Base-by-base conservation (phyloP, 2,329 filamentous ascomycete species). In the Mycosphaerella sp. region DNA sequence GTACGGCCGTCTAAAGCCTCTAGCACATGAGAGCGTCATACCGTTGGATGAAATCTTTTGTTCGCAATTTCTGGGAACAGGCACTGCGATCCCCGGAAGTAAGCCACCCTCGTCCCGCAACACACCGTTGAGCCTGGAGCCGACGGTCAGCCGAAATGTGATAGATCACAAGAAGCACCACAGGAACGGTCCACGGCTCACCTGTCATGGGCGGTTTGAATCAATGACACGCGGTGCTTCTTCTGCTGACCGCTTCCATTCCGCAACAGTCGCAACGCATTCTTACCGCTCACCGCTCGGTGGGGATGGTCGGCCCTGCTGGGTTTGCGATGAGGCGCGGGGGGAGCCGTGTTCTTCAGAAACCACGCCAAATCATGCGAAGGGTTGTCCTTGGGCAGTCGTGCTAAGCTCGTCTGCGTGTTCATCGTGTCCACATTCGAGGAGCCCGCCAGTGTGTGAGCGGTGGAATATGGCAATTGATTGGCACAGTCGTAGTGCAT, bases 311-410 rank as follows among this genome's bases (percentile, higher is more conserved):
- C 62, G 29, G 62, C 40, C 45, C 64, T 67, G 53, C 61, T 67
- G 6, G 66, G 65, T 31, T 60, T 58, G 31, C 64, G 62, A 53
- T 63, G 64, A 2, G 67, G 61, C 50, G 61, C 55, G 42, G 56
- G 59, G 1, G 71, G 71, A 17, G 67, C 70, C 4, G 70, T 73
- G 6, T 68, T 70, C 53, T 64, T 64, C 46, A 73, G 56, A 50
- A 73, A 73, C 45, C 64, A 69, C 11, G 69, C 69, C 51, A 73
- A 60, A 39, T 73, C 70, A 34, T 66, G 64, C 8, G 67, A 66
- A 9, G 60, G 55, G 47, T 66, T 66, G 17, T 60, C 56, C 21
- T 52, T 61, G 8, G 66, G 66, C 36, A 69, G 47, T 31, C 58
- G 59, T 26, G 64, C 55, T 34, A 66, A 47, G 46, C 66, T 69